Evolutionary conservation across 2,329 filamentous ascomycete species (phyloP).

Genomic region (Aspergillus ochraceoroseus): DNA sequence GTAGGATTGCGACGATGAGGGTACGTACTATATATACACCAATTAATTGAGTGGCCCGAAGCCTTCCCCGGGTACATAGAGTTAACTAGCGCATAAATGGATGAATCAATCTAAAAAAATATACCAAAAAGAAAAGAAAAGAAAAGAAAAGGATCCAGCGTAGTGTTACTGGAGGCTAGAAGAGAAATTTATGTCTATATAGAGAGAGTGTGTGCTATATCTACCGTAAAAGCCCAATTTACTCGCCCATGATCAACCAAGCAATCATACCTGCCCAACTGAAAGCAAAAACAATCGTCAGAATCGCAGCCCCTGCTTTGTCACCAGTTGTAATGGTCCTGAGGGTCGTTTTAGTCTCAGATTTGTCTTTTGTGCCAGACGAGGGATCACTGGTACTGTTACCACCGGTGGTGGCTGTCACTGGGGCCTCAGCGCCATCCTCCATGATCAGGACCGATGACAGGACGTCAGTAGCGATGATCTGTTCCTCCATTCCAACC

Average conservation of each 20-base stretch:
- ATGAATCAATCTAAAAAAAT: no score
- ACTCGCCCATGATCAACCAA: constrained; percentile 31
- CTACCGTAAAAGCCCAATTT: no score
- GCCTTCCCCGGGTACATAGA: no score
- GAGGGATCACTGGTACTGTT: constrained; percentile 42
- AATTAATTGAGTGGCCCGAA: no score
- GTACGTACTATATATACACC: no score
- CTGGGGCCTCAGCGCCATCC: constrained; percentile 40
- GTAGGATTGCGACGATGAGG: no score
- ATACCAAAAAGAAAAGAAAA: no score
- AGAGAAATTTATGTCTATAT: no score
- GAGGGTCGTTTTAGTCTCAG: background rate
- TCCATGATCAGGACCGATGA: constrained; percentile 54
- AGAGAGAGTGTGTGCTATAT: no score
- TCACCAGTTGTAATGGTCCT: constrained; percentile 32
- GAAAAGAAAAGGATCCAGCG: no score
- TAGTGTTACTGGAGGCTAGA: no score
- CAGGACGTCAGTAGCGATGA: constrained; percentile 61
- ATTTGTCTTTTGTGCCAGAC: constrained; percentile 27
- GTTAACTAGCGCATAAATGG: no score
- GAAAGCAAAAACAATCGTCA: constrained; percentile 33
- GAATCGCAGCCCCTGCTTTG: constrained; percentile 37
- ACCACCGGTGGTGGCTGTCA: constrained; percentile 50
- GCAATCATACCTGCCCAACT: constrained; percentile 29
- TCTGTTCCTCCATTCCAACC: constrained; percentile 63